Conservation (phyloP, 257 asterid species). For the Fraxinus americana region DNA sequence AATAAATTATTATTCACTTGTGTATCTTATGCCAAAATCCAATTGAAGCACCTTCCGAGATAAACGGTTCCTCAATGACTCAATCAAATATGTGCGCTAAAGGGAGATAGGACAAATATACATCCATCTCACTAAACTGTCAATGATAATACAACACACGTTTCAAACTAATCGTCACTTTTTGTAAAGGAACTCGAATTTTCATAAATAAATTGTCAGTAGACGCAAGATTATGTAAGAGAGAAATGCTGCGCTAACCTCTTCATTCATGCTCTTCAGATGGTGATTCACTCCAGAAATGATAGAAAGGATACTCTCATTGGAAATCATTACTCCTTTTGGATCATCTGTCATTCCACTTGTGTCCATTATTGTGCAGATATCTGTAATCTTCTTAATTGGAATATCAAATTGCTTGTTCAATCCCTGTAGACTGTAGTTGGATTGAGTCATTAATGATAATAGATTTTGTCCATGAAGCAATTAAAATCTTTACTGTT, state of each 20-base stretch:
- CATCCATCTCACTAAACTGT: slow-evolving; percentile 68
- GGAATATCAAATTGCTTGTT: slow-evolving; percentile 57
- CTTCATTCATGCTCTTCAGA: slow-evolving; percentile 62
- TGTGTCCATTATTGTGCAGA: slow-evolving; percentile 84
- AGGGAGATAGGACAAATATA: slow-evolving; percentile 76
- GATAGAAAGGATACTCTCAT: slow-evolving; percentile 72
- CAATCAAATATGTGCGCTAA: slow-evolving; percentile 86
- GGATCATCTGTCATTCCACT: slow-evolving; percentile 92
- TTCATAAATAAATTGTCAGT: too few species aligned
- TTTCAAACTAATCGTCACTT: not conserved
- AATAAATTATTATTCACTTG: slow-evolving; percentile 7
- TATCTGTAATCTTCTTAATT: slow-evolving; percentile 54
- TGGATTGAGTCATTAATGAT: too few species aligned
- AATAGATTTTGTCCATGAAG: too few species aligned
- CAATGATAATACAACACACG: slow-evolving; percentile 10
- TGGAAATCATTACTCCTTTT: slow-evolving; percentile 71
- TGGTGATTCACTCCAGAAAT: slow-evolving; percentile 73
- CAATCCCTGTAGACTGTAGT: slow-evolving; percentile 60
- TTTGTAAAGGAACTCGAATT: too few species aligned
- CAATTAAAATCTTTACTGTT: too few species aligned
- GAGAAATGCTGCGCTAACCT: slow-evolving; percentile 38
- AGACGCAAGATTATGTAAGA: not conserved
- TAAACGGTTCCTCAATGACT: slow-evolving; percentile 68
- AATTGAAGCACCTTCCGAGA: slow-evolving; percentile 70
- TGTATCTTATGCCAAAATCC: slow-evolving; percentile 86